Conservation (phyloP, 768 basidiomycete species). For the Kwoniella dendrophila region DNA sequence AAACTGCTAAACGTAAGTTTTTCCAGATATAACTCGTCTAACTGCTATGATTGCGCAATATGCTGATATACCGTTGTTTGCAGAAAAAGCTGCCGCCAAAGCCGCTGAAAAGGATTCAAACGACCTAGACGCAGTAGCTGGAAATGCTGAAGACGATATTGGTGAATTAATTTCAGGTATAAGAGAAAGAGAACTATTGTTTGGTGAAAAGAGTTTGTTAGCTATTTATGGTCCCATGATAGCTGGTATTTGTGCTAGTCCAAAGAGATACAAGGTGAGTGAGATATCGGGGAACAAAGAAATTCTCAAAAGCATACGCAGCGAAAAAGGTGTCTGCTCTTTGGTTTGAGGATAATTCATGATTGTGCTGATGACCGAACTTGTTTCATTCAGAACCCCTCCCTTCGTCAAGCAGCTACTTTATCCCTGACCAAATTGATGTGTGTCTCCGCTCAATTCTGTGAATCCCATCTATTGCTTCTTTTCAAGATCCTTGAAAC, state of each 20-base stretch:
- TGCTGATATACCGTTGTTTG: neutral
- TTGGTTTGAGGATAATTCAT: too few species aligned
- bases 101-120: slow-evolving; percentile 62
- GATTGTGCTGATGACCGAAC: too few species aligned
- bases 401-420: slow-evolving; percentile 80
- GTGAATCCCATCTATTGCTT: slow-evolving; percentile 81
- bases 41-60: too few species aligned
- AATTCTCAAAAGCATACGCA: too few species aligned
- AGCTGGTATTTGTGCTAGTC: slow-evolving; percentile 85
- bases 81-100: slow-evolving; percentile 62
- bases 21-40: too few species aligned
- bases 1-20: slow-evolving; percentile 72
- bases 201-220: slow-evolving; percentile 77
- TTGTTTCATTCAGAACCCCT: slow-evolving; percentile 73
- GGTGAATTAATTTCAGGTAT: slow-evolving; percentile 84
- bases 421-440: slow-evolving; percentile 93
- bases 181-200: slow-evolving; percentile 83
- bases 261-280: slow-evolving; percentile 83
- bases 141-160: slow-evolving; percentile 97
- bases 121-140: slow-evolving; percentile 95
- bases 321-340: too few species aligned
- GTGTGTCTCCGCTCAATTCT: slow-evolving; percentile 91
- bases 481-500: slow-evolving; percentile 94
- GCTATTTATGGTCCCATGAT: slow-evolving; percentile 86
- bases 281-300: neutral